Conservation (phyloP, 2,329 filamentous ascomycete genomes). For the Botrytis sinoallii region DNA sequence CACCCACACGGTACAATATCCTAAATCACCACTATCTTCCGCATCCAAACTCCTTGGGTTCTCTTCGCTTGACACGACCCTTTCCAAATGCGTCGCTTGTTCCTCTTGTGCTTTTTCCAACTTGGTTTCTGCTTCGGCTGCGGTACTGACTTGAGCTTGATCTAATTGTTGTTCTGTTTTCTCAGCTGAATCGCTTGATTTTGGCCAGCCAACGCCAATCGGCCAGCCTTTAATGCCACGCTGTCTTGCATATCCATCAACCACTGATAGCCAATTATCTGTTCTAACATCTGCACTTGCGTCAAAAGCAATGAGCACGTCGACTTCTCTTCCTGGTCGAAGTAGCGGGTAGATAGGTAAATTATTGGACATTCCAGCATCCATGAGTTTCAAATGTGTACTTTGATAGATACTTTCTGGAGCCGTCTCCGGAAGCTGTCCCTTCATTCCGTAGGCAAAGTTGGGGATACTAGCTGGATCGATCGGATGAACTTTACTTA, state of each 20-base stretch:
- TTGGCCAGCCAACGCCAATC: slow-evolving; percentile 90
- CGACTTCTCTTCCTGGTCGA: slow-evolving; percentile 81
- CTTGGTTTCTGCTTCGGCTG: slow-evolving; percentile 59
- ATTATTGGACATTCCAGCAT: slow-evolving; percentile 98
- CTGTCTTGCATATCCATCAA: slow-evolving; percentile 88
- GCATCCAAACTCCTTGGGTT: slow-evolving; percentile 31
- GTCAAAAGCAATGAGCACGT: slow-evolving; percentile 90
- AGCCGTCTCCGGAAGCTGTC: slow-evolving; percentile 69
- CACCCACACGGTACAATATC: slow-evolving; percentile 94
- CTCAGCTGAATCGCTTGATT: slow-evolving; percentile 53
- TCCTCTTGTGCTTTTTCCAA: slow-evolving; percentile 57
- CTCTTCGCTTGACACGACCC: slow-evolving; percentile 32
- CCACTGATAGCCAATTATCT: slow-evolving; percentile 94
- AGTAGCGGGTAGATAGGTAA: slow-evolving; percentile 92
- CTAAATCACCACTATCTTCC: slow-evolving; percentile 59
- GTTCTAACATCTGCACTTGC: slow-evolving; percentile 85
- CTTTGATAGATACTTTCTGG: slow-evolving; percentile 71
- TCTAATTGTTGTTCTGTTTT: slow-evolving; percentile 64
- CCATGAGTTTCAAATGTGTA: slow-evolving; percentile 81
- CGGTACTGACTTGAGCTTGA: slow-evolving; percentile 57
- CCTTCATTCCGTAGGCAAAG: slow-evolving; percentile 78
- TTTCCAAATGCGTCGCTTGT: slow-evolving; percentile 41
- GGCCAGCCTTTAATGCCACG: slow-evolving; percentile 94
- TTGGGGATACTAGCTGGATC: slow-evolving; percentile 90
- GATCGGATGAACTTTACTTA: slow-evolving; percentile 91